These are phyloP conservation scores for Pestalotiopsis sp. DNA, from an alignment of 2,329 filamentous ascomycete genomes.

Conservation along the genomic window DNA sequence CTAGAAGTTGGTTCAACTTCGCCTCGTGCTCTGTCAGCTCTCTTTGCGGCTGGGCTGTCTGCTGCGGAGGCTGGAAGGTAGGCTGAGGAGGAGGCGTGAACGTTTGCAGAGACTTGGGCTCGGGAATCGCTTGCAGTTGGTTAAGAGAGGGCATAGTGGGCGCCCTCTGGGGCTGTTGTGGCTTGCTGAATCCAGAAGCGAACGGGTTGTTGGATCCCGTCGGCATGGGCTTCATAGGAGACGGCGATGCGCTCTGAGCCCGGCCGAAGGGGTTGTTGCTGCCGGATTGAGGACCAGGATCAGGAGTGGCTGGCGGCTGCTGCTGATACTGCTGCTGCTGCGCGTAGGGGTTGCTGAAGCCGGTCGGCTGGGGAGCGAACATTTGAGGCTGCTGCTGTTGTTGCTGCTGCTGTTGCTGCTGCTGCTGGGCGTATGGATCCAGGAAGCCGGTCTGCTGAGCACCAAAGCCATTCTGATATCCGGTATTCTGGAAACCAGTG, in stretches of 20 bases:
- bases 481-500: constrained; percentile 60
- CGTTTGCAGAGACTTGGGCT: constrained; percentile 75
- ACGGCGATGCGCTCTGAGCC: constrained; percentile 53
- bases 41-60: constrained; percentile 50
- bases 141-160: constrained; percentile 69
- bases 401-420: constrained; percentile 48
- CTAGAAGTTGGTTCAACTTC: constrained; percentile 82
- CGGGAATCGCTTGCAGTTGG: constrained; percentile 60
- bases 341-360: constrained; percentile 53
- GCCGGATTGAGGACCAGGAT: constrained; percentile 69
- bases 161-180: constrained; percentile 51
- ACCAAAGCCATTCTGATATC: constrained; percentile 68
- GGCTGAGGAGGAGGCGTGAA: constrained; percentile 41
- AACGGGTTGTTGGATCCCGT: constrained; percentile 99
- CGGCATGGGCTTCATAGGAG: constrained; percentile 74
- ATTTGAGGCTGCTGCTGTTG: constrained; percentile 9
- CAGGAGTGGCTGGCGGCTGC: constrained; percentile 48
- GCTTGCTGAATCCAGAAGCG: constrained; percentile 69
- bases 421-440: constrained; percentile 66
- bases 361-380: constrained; percentile 38
- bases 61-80: constrained; percentile 48
- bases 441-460: constrained; percentile 66
- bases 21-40: constrained; percentile 65
- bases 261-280: constrained; percentile 91
- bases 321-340: constrained; percentile 48